phyloP scores from a whole-genome alignment of 2,329 filamentous ascomycete species.

The Emergomyces pasteurianus region DNA sequence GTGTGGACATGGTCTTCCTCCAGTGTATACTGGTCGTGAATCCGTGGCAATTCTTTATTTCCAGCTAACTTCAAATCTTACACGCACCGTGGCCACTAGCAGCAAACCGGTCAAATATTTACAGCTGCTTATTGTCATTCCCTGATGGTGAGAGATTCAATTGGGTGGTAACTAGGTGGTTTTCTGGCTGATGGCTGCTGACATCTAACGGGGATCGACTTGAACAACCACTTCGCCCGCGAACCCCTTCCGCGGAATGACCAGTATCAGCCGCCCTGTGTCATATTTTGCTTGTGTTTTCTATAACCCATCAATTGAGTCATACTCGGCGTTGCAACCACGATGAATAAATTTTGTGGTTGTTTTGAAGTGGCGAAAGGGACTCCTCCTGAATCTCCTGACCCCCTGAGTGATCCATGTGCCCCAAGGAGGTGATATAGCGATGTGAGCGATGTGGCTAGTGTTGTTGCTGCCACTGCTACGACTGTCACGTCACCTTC shows the following conservation, averaged over 20 bases:
- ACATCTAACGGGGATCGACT: background rate
- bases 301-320: background rate
- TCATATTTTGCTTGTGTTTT: background rate
- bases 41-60: background rate
- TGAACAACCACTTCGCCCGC: background rate
- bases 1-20: background rate
- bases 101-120: background rate
- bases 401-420: background rate
- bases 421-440: background rate
- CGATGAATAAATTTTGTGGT: background rate
- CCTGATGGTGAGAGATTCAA: background rate
- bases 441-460: too few relatives aligned
- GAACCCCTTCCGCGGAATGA: background rate
- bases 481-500: background rate
- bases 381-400: background rate
- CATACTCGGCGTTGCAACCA: too few relatives aligned
- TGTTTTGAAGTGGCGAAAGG: background rate
- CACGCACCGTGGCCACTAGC: background rate
- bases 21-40: too few relatives aligned
- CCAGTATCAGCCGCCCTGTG: background rate
- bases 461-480: too few relatives aligned
- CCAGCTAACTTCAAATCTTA: background rate
- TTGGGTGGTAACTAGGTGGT: too few relatives aligned
- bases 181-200: too few relatives aligned
- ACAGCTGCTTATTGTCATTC: background rate